Conservation (phyloP, 352 stramenopile genomes). For the Phytophthora sojae region DNA sequence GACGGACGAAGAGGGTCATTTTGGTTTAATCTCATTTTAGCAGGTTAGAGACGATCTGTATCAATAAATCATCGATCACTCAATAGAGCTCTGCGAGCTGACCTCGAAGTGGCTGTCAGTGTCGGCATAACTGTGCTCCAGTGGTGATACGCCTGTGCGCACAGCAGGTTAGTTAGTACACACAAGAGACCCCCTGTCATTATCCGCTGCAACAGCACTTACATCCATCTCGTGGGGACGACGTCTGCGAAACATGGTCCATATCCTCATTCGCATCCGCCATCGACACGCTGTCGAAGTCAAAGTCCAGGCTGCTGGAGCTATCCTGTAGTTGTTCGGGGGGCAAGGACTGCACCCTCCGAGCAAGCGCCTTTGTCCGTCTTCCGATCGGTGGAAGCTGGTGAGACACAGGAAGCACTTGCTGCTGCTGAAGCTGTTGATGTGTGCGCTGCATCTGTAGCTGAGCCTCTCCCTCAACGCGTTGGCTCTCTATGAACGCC, state of each 20-base stretch:
- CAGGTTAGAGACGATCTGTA: slow-evolving; percentile 25
- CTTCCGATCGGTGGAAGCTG: slow-evolving; percentile 41
- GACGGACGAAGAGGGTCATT: slow-evolving; percentile 16
- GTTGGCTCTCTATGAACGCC: slow-evolving; percentile 45
- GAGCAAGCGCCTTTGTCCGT: slow-evolving; percentile 40
- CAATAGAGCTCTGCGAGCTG: slow-evolving; percentile 79
- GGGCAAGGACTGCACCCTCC: slow-evolving; percentile 69
- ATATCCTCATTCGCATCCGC: slow-evolving; percentile 59
- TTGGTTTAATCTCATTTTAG: slow-evolving; percentile 27
- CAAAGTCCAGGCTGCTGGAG: slow-evolving; percentile 70
- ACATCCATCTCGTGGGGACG: slow-evolving; percentile 80
- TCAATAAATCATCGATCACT: slow-evolving; percentile 54
- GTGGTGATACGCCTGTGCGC: slow-evolving; percentile 73
- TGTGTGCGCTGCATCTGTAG: slow-evolving; percentile 35
- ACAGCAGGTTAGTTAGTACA: slow-evolving; percentile 24
- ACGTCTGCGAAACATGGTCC: slow-evolving; percentile 76
- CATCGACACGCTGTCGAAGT: slow-evolving; percentile 88
- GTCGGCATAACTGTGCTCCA: slow-evolving; percentile 81
- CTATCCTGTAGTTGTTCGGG: slow-evolving; percentile 60
- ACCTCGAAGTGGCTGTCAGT: slow-evolving; percentile 86
- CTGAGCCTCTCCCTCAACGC: slow-evolving; percentile 40
- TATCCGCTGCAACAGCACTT: slow-evolving; percentile 27
- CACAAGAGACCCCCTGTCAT: not conserved
- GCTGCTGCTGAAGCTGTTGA: slow-evolving; percentile 41
- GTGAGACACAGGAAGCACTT: slow-evolving; percentile 38